These are phyloP conservation scores for Ustilago shanxiensis DNA, from an alignment of 1,284 basidiomycete genomes.

Conservation along the genomic window DNA sequence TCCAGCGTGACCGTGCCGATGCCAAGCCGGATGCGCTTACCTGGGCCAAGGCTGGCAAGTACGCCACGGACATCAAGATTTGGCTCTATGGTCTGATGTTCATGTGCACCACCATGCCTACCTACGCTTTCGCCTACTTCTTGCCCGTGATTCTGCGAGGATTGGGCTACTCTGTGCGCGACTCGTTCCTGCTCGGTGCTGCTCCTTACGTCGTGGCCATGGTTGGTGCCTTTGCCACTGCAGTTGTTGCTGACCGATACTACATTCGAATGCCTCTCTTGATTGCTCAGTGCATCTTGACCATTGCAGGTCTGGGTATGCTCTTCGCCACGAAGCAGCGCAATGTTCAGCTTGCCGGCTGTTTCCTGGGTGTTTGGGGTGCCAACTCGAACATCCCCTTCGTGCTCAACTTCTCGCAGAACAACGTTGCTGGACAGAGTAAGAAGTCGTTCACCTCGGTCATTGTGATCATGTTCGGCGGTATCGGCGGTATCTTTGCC, in stretches of 20 bases:
- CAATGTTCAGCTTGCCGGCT: constrained; percentile 60
- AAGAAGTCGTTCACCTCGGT: constrained; percentile 71
- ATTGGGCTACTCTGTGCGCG: constrained; percentile 68
- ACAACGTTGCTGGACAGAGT: constrained; percentile 71
- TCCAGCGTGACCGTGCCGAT: constrained; percentile 72
- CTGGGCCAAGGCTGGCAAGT: constrained; percentile 65
- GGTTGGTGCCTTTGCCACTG: constrained; percentile 68
- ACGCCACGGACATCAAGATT: constrained; percentile 71
- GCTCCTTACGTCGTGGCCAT: constrained; percentile 70
- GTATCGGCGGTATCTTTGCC: constrained; percentile 72
- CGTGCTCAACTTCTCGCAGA: constrained; percentile 59
- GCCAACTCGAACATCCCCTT: constrained; percentile 63
- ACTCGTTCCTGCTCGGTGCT: constrained; percentile 66
- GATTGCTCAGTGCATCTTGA: constrained; percentile 66
- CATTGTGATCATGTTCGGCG: constrained; percentile 71
- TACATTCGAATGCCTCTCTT: constrained; percentile 70
- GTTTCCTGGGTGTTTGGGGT: constrained; percentile 71
- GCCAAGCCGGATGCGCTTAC: constrained; percentile 71
- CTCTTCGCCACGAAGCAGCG: constrained; percentile 65
- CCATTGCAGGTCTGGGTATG: constrained; percentile 68
- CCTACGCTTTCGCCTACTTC: constrained; percentile 68
- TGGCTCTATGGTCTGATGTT: constrained; percentile 72
- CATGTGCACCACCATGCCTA: constrained; percentile 58
- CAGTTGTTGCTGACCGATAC: constrained; percentile 70
- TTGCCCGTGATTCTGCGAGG: constrained; percentile 71